Percentiles rank a stretch among this genome's conserved stretches.
These are phyloP conservation scores for Eucalyptus sideroxylon DNA, from an alignment of 345 rosid genomes.

Conservation along the genomic window DNA sequence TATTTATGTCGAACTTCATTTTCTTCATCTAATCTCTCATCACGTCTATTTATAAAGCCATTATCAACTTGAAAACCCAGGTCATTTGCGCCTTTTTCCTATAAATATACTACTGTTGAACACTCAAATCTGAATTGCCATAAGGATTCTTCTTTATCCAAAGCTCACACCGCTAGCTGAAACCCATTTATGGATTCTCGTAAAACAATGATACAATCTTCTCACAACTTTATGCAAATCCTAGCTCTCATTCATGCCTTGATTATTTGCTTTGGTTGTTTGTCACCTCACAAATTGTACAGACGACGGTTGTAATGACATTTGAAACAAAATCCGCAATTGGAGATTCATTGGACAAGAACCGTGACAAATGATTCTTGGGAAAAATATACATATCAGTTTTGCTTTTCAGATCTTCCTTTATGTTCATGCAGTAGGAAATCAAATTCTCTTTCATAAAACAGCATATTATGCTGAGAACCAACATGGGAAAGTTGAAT, in stretches of 20 bases:
- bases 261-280: background rate
- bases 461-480: background rate
- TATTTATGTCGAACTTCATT: background rate
- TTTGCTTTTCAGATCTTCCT: background rate
- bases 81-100: background rate
- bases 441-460: background rate
- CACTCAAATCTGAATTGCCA: background rate
- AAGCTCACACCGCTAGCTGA: background rate
- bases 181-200: background rate
- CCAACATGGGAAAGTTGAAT: background rate
- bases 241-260: background rate
- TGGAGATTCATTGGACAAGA: background rate
- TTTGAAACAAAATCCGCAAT: background rate
- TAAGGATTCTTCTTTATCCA: background rate
- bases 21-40: background rate
- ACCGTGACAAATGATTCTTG: background rate
- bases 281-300: background rate
- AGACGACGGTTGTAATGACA: fast-evolving
- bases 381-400: background rate
- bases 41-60: background rate
- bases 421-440: background rate
- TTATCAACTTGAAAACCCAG: background rate
- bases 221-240: background rate
- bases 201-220: background rate
- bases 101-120: background rate